phyloP scores from a whole-genome alignment of 2,329 filamentous ascomycete species.

The Juglanconis sp. region DNA sequence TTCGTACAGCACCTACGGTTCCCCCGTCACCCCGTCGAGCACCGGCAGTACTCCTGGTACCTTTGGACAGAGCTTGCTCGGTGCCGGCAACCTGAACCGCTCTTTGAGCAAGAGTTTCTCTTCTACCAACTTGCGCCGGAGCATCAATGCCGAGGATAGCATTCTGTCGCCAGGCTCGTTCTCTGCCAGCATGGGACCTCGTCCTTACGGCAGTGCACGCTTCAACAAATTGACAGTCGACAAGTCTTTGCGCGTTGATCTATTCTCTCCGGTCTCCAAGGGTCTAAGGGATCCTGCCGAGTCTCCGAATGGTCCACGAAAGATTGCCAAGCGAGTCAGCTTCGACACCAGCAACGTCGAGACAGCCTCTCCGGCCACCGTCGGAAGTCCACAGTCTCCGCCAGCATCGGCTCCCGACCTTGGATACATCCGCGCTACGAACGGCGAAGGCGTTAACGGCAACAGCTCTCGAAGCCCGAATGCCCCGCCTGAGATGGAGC shows the following conservation, averaged over 20 bases:
- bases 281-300: constrained; percentile 41
- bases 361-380: constrained; percentile 36
- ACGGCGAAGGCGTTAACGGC: constrained; percentile 40
- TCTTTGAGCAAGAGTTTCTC: constrained; percentile 84
- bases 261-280: constrained; percentile 60
- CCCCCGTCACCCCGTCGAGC: constrained; percentile 68
- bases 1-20: constrained; percentile 88
- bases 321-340: constrained; percentile 82
- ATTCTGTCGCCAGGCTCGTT: constrained; percentile 84
- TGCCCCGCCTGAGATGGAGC: constrained; percentile 58
- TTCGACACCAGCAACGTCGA: constrained; percentile 70
- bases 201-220: constrained; percentile 63
- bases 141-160: constrained; percentile 79
- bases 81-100: constrained; percentile 64
- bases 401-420: constrained; percentile 50
- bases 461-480: constrained; percentile 29
- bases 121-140: constrained; percentile 78
- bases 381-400: constrained; percentile 38
- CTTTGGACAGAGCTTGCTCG: constrained; percentile 62
- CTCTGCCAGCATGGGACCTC: constrained; percentile 61
- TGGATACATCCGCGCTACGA: constrained; percentile 55
- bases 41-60: constrained; percentile 66
- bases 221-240: constrained; percentile 94
- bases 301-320: constrained; percentile 42
- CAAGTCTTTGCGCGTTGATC: constrained; percentile 73